Conservation (phyloP, 345 rosid species). For the Eucalyptus melliodora region DNA sequence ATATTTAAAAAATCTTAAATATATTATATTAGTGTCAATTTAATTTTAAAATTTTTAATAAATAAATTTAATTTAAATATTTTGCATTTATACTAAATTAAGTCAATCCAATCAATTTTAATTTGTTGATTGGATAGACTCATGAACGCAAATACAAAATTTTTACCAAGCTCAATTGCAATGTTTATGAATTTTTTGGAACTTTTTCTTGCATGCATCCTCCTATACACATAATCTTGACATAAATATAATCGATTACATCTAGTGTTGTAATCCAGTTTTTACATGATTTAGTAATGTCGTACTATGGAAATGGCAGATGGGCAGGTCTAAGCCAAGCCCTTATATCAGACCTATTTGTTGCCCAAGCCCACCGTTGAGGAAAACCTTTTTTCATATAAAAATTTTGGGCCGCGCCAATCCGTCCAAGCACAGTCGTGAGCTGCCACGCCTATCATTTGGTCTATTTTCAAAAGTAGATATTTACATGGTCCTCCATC, state of each 20-base stretch:
- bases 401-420: neutral
- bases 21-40: no score
- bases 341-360: neutral
- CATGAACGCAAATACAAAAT: no score
- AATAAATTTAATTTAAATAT: no score
- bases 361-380: neutral
- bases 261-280: neutral
- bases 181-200: no score
- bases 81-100: no score
- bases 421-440: accelerated
- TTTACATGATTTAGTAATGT: neutral
- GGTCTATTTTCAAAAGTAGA: neutral
- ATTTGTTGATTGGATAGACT: no score
- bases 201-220: no score
- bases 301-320: neutral
- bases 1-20: accelerated
- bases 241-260: neutral
- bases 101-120: no score
- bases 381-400: neutral
- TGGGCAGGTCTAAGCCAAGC: neutral
- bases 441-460: neutral
- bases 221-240: no score
- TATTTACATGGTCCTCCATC: neutral
- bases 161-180: no score
- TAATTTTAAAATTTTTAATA: accelerated